Evolutionary conservation across 2,329 filamentous ascomycete species (phyloP).

Genomic region (Cladophialophora exuberans): DNA sequence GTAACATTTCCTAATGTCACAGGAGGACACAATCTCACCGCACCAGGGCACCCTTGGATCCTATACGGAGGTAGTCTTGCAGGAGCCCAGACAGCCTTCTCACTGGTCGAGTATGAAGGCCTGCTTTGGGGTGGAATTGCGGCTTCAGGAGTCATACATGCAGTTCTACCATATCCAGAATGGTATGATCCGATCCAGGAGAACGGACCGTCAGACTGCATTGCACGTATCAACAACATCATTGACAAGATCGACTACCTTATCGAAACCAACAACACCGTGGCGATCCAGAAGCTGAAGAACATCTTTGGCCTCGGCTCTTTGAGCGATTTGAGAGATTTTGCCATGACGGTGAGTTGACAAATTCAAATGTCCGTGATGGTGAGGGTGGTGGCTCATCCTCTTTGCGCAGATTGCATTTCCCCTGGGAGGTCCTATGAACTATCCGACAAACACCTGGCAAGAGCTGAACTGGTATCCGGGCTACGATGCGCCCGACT

Average conservation of each 20-base stretch:
- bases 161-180: constrained; percentile 49
- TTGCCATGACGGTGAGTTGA: constrained; percentile 29
- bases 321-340: constrained; percentile 44
- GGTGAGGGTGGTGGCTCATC: too few relatives aligned
- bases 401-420: constrained; percentile 50
- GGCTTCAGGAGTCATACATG: constrained; percentile 49
- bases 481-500: constrained; percentile 48
- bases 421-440: constrained; percentile 52
- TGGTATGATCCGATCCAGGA: constrained; percentile 57
- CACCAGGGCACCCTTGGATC: constrained; percentile 49
- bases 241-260: constrained; percentile 55
- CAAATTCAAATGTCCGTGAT: too few relatives aligned
- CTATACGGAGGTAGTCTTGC: constrained; percentile 52
- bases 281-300: constrained; percentile 51
- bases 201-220: constrained; percentile 54
- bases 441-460: constrained; percentile 57
- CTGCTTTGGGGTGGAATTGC: constrained; percentile 53
- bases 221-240: constrained; percentile 53
- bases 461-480: constrained; percentile 58
- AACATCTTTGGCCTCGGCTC: constrained; percentile 52
- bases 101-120: constrained; percentile 42
- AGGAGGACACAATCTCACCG: constrained; percentile 41
- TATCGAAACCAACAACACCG: constrained; percentile 46
- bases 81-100: constrained; percentile 49
- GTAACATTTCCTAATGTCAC: constrained; percentile 34